These are phyloP conservation scores for Eucalyptus shirleyi DNA, from an alignment of 345 rosid genomes.

Conservation along the genomic window DNA sequence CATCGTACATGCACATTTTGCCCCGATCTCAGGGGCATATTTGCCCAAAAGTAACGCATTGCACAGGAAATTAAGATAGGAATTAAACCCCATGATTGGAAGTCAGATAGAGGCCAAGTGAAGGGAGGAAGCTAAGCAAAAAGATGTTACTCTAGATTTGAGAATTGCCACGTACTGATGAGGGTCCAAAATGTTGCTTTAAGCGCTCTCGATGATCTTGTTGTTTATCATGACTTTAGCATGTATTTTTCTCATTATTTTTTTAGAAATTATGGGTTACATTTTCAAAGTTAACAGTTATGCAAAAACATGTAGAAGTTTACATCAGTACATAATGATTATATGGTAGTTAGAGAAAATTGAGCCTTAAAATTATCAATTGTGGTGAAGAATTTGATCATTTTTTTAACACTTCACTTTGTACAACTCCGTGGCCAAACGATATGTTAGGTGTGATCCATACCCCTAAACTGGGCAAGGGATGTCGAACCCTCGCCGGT, in stretches of 20 bases:
- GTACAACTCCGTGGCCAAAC: background rate
- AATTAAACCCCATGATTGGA: background rate
- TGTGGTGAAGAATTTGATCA: background rate
- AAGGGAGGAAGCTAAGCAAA: background rate
- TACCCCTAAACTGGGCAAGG: fast-evolving
- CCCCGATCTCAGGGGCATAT: background rate
- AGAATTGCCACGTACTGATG: background rate
- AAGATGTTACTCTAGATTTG: background rate
- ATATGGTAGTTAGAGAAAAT: background rate
- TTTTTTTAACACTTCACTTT: background rate
- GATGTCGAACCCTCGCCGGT: background rate
- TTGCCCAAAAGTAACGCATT: background rate
- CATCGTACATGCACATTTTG: background rate
- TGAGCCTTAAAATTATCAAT: background rate
- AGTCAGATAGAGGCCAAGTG: background rate
- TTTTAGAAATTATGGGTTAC: background rate
- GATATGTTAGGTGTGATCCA: background rate
- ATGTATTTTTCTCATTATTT: background rate
- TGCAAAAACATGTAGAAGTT: background rate
- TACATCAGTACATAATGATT: background rate
- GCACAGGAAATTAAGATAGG: background rate
- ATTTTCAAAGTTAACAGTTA: background rate
- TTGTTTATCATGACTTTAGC: background rate
- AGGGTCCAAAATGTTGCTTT: background rate
- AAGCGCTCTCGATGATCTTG: background rate